Base-by-base conservation (phyloP, 176 grass and related monocot species). In the Miscanthus lutarioriparius region DNA sequence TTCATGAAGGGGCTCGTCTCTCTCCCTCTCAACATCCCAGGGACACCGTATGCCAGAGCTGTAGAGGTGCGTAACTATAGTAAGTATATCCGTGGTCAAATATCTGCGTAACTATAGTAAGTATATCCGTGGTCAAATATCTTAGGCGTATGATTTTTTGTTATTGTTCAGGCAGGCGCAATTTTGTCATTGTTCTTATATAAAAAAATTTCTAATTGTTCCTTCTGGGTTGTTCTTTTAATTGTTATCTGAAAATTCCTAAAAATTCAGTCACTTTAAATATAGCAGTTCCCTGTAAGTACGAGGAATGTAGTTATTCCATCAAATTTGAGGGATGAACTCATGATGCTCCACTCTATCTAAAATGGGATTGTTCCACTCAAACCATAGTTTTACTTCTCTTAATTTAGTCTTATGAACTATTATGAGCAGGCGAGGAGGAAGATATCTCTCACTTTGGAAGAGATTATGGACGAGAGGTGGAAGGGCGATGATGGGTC, bases 1-100 rank as follows among this genome's bases (percentile, higher is more conserved):
- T 97, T 97, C 79, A 97, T 97, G 94, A 97, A 91, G 82, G 94
- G 94, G 4, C 94, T 97, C 73, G 90, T 97, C 66, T 94, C 94
- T 70, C 90, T 97, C 48, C 94, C 94, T 75, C 91, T 97, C 45
- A 89, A 88, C 78, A 94, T 97, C 53, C 94, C 91, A 28, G 89
- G 94, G 80, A 94, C 91, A 70, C 80, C 91, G 1, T 97, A 94
- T 39, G 91, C 94, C 47, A 97, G 74, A 70, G 94, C 94, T 77
- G 91, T 97, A 48, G 81, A 90, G 87, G 94, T 88, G 19, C 32
- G 20, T 70, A 19, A 4, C 11, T 44, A 12, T 44, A 2, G 10
- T n/a, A n/a, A n/a, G n/a, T 11, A 11, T 11, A 43, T 43, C 8
- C 40, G 40, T 43, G 40, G 40, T 43, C n/a, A n/a, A n/a, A n/a